A percentile compares a stretch with the other conserved stretches of the same genome.
phyloP scores from a whole-genome alignment of 2,329 filamentous ascomycete genomes.

The Ophiostoma tasmaniense region DNA sequence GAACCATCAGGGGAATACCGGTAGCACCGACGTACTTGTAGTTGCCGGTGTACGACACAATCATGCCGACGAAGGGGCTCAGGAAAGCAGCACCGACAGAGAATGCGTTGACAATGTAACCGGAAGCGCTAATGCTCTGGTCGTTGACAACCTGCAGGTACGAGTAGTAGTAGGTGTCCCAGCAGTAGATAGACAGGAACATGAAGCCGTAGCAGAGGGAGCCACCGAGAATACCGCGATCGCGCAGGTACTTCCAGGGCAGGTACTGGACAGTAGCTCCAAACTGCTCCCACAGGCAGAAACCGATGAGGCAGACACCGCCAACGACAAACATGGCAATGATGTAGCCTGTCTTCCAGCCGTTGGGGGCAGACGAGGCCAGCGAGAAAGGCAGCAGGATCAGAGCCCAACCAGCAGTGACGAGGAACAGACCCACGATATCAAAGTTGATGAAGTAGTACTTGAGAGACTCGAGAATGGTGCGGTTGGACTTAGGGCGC shows the following conservation, averaged over 20 bases:
- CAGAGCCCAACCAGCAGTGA: constrained; percentile 50
- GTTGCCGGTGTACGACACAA: constrained; percentile 39
- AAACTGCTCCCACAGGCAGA: constrained; percentile 33
- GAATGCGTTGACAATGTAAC: constrained; percentile 18
- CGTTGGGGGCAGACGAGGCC: constrained; percentile 32
- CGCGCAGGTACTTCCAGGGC: constrained; percentile 36
- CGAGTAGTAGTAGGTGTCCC: constrained; percentile 21
- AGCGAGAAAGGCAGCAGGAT: constrained; percentile 62
- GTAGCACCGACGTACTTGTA: constrained; percentile 38
- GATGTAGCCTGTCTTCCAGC: constrained; percentile 36
- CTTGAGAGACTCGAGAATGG: constrained; percentile 35
- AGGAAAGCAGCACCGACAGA: constrained; percentile 31
- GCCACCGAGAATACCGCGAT: constrained; percentile 35
- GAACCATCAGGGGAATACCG: constrained; percentile 45
- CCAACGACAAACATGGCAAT: constrained; percentile 35
- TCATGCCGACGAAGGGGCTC: constrained; percentile 35
- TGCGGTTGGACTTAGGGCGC: constrained; percentile 35
- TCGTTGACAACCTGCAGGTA: constrained; percentile 21
- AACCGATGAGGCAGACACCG: constrained; percentile 29
- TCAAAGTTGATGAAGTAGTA: constrained; percentile 56
- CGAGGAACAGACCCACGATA: constrained; percentile 53
- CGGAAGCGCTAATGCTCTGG: constrained; percentile 16
- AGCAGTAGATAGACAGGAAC: constrained; percentile 22
- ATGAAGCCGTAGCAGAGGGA: constrained; percentile 14
- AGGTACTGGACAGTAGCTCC: constrained; percentile 32